Base-by-base conservation (phyloP, 1,139 yeast species). In the Insectozyma bohioensis region DNA sequence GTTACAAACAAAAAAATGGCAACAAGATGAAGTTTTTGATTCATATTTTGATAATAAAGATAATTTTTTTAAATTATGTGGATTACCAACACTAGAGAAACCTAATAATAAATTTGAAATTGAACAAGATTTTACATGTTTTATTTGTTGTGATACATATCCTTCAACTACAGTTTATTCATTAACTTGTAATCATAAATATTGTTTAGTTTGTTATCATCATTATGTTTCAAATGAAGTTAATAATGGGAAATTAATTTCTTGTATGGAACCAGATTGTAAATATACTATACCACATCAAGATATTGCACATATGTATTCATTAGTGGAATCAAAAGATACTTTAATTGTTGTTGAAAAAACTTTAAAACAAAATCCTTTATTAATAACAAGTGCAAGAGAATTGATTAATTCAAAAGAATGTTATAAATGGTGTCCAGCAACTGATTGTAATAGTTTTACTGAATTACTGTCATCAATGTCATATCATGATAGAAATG, bases 381-480 rank as follows among this genome's bases (percentile, higher is more conserved):
- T 58, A 20, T 42, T 59, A 18, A 45, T 45, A 8, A 41, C 56
- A 7, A 49, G 57, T 19, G 69, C 80, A 3, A 75, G 71, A 38
- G 57, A 64, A 11, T 79, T 67, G 45, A 75, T 86, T 13, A 76
- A 75, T 26, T 45, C 56, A 1, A 68, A 72, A 36, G 66, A 67
- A 25, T 63, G 62, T 24, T 72, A 70, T 46, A 74, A 73, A 44
- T 82, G 92, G 84, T 92, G 98, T 55, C 97, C 97, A 0, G 82
- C 85, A 1, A 84, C 95, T 0, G 95, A 85, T 49, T 92, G 98
- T 55, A 67, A 68, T 24, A 43, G 49, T 19, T 41, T 86, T 20
- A 66, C 85, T 10, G 79, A 79, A 47, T 58, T 78, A 13, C 32
- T 23, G 8, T 8, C 29, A 3, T 12, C 23, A 2, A 26, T 13